Conservation (phyloP, 768 basidiomycete species). For the Rhodotorula toruloides region DNA sequence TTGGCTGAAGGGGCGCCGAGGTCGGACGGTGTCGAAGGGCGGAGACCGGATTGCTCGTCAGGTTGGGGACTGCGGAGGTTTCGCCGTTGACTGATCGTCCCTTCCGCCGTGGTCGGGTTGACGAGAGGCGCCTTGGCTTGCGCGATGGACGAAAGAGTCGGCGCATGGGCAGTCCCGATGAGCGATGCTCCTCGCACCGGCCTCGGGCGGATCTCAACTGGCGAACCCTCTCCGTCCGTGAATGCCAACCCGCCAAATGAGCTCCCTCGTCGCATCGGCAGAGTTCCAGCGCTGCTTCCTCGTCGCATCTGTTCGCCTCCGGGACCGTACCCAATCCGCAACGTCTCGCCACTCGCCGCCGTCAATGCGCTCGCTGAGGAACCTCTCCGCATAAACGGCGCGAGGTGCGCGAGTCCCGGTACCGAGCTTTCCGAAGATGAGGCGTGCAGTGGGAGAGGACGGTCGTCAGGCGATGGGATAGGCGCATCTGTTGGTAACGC, state of each 20-base stretch:
- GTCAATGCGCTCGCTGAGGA: background rate
- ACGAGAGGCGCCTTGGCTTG: slow-evolving; percentile 1
- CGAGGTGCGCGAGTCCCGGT: too few species aligned
- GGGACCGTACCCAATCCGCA: background rate
- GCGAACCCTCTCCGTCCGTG: background rate
- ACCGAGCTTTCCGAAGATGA: too few species aligned
- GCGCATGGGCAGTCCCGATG: background rate
- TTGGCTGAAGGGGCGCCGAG: background rate
- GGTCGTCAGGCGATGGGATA: too few species aligned
- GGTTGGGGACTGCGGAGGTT: background rate
- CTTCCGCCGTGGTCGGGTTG: slow-evolving; percentile 8
- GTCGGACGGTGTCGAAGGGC: background rate
- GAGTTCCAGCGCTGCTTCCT: background rate
- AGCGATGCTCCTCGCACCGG: background rate
- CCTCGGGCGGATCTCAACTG: slow-evolving; percentile 1
- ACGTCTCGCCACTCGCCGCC: background rate
- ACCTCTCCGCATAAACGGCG: slow-evolving; percentile 2
- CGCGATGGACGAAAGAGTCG: background rate
- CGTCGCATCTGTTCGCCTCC: background rate
- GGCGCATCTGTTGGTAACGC: too few species aligned
- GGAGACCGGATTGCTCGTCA: background rate
- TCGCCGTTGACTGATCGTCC: slow-evolving; percentile 29
- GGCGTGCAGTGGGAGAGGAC: too few species aligned
- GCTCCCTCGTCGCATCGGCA: background rate
- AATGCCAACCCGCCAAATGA: background rate